Evolutionary conservation across 768 basidiomycete species (phyloP).

Genomic region (Lactarius quietus): DNA sequence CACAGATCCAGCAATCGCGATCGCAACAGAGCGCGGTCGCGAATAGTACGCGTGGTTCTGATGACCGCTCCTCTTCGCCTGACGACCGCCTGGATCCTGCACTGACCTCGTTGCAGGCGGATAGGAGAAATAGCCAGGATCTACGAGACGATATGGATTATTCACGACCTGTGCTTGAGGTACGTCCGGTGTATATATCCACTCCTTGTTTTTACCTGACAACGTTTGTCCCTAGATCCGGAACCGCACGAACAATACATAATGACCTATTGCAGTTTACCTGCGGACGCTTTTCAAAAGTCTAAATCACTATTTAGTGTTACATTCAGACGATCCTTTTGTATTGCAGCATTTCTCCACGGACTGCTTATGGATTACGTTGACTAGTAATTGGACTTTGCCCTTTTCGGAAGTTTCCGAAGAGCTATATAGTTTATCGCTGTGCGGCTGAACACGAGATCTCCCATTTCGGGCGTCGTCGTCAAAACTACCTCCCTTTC

Average conservation of each 20-base stretch:
- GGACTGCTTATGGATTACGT: conserved; percentile 7
- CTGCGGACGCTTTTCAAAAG: not conserved
- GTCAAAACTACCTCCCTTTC: conserved; percentile 26
- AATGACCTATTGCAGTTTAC: not conserved
- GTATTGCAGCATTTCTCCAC: not conserved
- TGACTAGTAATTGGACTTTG: not conserved
- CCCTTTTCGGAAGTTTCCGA: conserved; percentile 16
- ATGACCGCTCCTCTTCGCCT: not conserved
- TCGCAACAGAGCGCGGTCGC: not conserved
- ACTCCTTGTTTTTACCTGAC: no score
- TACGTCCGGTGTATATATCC: not conserved
- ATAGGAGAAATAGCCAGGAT: conserved; percentile 2
- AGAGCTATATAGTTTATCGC: conserved; percentile 21
- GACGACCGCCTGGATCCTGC: conserved; percentile 18
- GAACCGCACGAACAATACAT: not conserved
- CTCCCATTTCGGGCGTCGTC: conserved; percentile 20
- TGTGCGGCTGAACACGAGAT: conserved; percentile 22
- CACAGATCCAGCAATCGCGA: not conserved
- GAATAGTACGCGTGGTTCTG: not conserved
- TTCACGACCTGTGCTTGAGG: conserved; percentile 18
- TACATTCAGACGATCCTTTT: not conserved
- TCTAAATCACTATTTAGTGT: not conserved
- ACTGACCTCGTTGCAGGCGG: not conserved
- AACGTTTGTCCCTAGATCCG: not conserved
- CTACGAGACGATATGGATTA: conserved; percentile 16